Evolutionary conservation across 805 yeast genomes (phyloP).

Genomic region (Yarrowia bubula): DNA sequence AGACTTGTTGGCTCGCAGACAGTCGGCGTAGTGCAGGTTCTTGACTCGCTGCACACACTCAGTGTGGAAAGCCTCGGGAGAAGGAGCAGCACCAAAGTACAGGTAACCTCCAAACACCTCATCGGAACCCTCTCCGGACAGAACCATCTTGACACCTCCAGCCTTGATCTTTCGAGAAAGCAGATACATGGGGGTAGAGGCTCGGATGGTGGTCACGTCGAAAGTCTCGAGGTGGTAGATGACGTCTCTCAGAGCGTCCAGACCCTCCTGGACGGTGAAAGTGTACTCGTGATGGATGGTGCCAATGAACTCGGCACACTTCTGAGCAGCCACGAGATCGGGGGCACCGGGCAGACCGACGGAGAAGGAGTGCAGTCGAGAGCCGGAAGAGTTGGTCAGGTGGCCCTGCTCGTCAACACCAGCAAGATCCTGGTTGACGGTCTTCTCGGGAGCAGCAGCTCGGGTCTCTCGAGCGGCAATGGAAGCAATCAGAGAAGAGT

Average conservation of each 20-base stretch:
- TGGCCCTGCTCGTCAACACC: conserved; percentile 92
- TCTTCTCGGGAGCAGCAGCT: conserved; percentile 68
- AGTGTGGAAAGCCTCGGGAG: conserved; percentile 86
- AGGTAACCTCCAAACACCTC: conserved; percentile 98
- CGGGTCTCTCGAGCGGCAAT: conserved; percentile 96
- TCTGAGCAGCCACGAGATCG: conserved; percentile 91
- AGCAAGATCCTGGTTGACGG: conserved; percentile 65
- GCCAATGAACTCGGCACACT: conserved; percentile 94
- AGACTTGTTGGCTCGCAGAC: conserved; percentile 97
- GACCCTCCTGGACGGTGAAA: conserved; percentile 93
- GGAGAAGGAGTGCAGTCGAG: conserved; percentile 91
- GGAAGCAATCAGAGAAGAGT: conserved; percentile 92
- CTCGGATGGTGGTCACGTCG: conserved; percentile 98
- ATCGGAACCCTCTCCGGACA: conserved; percentile 98
- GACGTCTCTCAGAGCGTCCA: conserved; percentile 92
- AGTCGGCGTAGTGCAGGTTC: conserved; percentile 95
- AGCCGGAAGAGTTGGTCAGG: conserved; percentile 58
- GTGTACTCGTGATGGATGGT: conserved; percentile 97
- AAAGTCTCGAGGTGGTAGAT: conserved; percentile 95
- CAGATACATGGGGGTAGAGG: conserved; percentile 98
- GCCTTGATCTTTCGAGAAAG: conserved; percentile 96
- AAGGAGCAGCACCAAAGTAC: conserved; percentile 96
- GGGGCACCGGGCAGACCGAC: conserved; percentile 98
- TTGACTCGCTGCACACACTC: conserved; percentile 96
- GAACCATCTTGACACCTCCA: conserved; percentile 98